Evolutionary conservation across 2,329 filamentous ascomycete species (phyloP).

Genomic region (Fusarium guadeloupense): DNA sequence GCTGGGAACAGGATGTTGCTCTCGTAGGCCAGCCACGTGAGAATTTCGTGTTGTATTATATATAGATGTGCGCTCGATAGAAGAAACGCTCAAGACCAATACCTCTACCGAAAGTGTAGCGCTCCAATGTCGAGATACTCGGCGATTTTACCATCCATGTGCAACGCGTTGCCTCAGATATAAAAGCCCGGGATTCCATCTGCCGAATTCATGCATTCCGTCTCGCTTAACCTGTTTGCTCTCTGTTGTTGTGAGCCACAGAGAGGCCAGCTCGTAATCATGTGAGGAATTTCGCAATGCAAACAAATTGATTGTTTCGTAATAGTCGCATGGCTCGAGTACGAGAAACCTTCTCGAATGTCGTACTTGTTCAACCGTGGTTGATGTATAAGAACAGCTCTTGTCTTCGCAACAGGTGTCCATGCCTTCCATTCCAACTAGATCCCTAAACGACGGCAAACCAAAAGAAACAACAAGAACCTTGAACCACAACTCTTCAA

Average conservation of each 20-base stretch:
- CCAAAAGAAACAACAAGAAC: background rate
- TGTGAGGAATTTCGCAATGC: slow-evolving; percentile 5
- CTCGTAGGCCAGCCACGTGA: slow-evolving; percentile 3
- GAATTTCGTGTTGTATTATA: background rate
- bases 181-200: slow-evolving; percentile 11
- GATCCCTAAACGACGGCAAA: background rate
- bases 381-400: slow-evolving; percentile 6
- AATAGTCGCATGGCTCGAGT: background rate
- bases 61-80: background rate
- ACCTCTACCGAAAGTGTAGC: background rate
- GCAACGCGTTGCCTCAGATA: slow-evolving; percentile 14
- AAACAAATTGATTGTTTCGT: slow-evolving; percentile 9
- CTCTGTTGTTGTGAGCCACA: slow-evolving; percentile 6
- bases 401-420: background rate
- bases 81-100: background rate
- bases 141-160: slow-evolving; percentile 16
- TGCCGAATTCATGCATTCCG: slow-evolving; percentile 9
- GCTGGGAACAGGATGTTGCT: slow-evolving; percentile 47
- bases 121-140: background rate
- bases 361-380: background rate
- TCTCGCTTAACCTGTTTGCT: slow-evolving; percentile 13
- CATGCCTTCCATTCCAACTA: background rate
- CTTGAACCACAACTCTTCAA: background rate
- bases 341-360: slow-evolving; percentile 8
- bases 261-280: background rate